phyloP scores from a whole-genome alignment of 2,329 filamentous ascomycete genomes.

The Fusarium compactum region DNA sequence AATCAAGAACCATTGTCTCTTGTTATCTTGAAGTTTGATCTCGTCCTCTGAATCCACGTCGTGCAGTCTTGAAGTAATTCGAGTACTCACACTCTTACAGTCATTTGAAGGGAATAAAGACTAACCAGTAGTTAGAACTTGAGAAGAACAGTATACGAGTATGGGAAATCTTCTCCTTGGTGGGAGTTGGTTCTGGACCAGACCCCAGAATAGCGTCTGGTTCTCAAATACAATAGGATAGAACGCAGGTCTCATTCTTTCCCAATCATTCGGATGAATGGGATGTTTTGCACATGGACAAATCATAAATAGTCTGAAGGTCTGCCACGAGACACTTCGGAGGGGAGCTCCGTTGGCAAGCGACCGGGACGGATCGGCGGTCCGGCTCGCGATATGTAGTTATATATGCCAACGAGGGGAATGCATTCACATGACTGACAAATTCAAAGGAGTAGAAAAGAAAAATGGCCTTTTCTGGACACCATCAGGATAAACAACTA shows the following conservation, averaged over 20 bases:
- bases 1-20: neutral
- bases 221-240: slow-evolving; percentile 11
- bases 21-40: neutral
- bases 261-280: neutral
- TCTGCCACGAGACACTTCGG: neutral
- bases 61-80: neutral
- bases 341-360: slow-evolving; percentile 2
- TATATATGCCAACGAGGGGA: slow-evolving; percentile 1
- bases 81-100: neutral
- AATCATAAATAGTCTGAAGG: neutral
- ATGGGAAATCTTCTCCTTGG: neutral
- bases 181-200: neutral
- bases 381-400: slow-evolving; percentile 7
- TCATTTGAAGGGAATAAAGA: neutral
- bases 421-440: neutral
- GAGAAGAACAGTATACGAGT: neutral
- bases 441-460: slow-evolving; percentile 12
- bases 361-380: slow-evolving; percentile 22
- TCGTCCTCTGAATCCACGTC: neutral
- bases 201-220: neutral
- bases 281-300: neutral
- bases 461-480: neutral
- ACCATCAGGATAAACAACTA: neutral
- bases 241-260: neutral
- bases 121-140: neutral